These are phyloP conservation scores for Stemphylium lycopersici DNA, from an alignment of 2,329 filamentous ascomycete genomes.

Conservation along the genomic window DNA sequence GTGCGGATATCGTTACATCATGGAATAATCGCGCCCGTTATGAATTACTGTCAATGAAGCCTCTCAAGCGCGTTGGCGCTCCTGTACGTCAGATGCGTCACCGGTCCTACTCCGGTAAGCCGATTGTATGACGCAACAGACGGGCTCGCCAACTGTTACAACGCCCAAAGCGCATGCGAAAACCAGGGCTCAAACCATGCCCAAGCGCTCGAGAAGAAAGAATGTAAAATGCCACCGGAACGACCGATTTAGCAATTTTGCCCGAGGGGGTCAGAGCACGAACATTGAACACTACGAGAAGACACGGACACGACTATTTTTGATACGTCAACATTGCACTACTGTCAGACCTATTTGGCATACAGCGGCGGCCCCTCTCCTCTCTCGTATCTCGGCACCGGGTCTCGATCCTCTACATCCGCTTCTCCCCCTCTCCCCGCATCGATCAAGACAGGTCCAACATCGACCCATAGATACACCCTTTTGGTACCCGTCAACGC, in stretches of 20 bases:
- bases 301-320: background rate
- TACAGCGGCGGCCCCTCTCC: conserved; percentile 19
- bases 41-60: too few species aligned
- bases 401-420: conserved; percentile 10
- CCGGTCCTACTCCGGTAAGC: too few species aligned
- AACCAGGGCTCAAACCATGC: background rate
- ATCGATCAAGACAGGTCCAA: conserved; percentile 10
- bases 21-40: too few species aligned
- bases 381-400: conserved; percentile 20
- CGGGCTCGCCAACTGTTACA: too few species aligned
- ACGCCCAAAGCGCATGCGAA: background rate
- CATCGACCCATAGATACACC: conserved; percentile 23
- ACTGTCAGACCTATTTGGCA: background rate
- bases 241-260: background rate
- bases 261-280: background rate
- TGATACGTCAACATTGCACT: background rate
- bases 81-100: too few species aligned
- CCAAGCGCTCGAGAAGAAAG: background rate
- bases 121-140: too few species aligned
- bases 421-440: background rate
- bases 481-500: conserved; percentile 4
- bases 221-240: background rate
- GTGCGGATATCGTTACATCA: too few species aligned
- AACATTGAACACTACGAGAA: background rate
- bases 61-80: too few species aligned